phyloP scores from a whole-genome alignment of 306 rosid species.

The Inga oerstediana region DNA sequence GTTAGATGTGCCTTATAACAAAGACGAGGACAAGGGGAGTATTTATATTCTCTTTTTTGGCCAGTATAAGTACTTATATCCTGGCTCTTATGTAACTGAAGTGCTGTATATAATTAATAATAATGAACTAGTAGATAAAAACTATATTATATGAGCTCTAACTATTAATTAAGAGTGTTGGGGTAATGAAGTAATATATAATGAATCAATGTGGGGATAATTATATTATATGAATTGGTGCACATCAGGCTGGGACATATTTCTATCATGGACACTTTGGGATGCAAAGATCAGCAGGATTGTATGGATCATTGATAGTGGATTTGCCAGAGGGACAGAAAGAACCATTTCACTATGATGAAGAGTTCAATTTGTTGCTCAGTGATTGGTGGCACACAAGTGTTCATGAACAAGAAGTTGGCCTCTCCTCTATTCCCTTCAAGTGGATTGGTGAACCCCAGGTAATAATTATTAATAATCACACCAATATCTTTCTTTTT shows the following conservation, averaged over 20 bases:
- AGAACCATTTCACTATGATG: constrained; percentile 80
- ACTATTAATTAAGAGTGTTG: no score
- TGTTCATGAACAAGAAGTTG: constrained; percentile 67
- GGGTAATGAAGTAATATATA: neutral
- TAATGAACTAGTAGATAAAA: no score
- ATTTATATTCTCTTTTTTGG: no score
- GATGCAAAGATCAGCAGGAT: constrained; percentile 88
- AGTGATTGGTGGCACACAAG: constrained; percentile 83
- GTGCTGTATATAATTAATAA: no score
- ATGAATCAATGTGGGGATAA: neutral
- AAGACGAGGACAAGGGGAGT: no score
- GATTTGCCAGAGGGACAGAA: constrained; percentile 52
- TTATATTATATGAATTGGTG: neutral
- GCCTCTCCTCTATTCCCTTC: constrained; percentile 66
- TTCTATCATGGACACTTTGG: constrained; percentile 91
- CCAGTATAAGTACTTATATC: no score
- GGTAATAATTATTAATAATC: constrained; percentile 37
- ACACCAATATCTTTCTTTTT: neutral
- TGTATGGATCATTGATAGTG: constrained; percentile 86
- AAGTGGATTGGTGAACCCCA: constrained; percentile 90
- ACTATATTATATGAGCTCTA: no score
- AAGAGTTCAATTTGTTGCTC: constrained; percentile 59
- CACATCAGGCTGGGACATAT: constrained; percentile 69
- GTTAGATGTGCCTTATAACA: no score
- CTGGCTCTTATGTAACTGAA: no score